Base-by-base conservation (phyloP, 2,329 filamentous ascomycete species). In the Sporothrix sp. region DNA sequence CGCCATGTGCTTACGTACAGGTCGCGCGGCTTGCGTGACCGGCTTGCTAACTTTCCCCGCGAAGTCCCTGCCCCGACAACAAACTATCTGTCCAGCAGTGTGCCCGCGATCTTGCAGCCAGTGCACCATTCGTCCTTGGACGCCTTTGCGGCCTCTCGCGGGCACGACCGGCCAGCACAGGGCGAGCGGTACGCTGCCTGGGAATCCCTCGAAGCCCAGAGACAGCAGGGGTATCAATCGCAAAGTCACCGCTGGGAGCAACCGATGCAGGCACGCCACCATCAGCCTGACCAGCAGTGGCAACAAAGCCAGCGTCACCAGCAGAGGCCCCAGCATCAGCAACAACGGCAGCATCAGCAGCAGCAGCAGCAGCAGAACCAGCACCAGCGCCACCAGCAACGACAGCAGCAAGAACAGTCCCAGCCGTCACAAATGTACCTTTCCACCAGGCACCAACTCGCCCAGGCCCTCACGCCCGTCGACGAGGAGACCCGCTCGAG, bases 1-100 rank as follows among this genome's bases (percentile, higher is more conserved):
- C 68, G 62, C 47, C 71, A 72, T 53, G 68, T 69, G 25, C 54
- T 74, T 53, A 71, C 71, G 39, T 76, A 73, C 56, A 69, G 66
- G 56, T 76, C 73, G 16, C 68, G 68, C 51, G 68, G 65, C 50
- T 59, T 71, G 48, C 70, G 71, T 54, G 60, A 73, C 56, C 63
- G 68, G 60, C 53, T 63, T 49, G 56, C 68, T 18, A 62, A 65
- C 28, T 73, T 73, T 36, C 70, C 72, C 20, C 70, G 71, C 43
- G 70, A 72, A 52, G 63, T 72, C 4, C 68, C 70, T 20, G 64
- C 71, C 6, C 59, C 65, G n/a, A 72, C 63, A 52, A 69, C 71
- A 48, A 73, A 73, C 57, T 74, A 67, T 54, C 63, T 73, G 35
- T 53, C 52, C 38, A 52, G 50, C 47, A 58, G 59, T 8, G 27